Evolutionary conservation across 1,139 yeast species (phyloP).

Genomic region (Kluyveromyces sp.): DNA sequence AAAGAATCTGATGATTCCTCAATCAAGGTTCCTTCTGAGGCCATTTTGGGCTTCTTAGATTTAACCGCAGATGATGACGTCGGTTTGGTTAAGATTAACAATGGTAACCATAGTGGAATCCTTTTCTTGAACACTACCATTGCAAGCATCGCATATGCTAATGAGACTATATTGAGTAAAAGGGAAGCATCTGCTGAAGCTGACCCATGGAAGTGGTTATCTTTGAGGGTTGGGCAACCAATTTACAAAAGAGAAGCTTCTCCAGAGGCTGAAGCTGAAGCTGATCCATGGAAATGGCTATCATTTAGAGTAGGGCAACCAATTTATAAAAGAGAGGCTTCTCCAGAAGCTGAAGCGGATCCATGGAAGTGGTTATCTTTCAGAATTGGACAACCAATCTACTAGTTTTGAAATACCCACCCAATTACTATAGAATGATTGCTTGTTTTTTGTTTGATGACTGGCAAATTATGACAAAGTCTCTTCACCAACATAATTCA

Average conservation of each 20-base stretch:
- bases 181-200: slow-evolving; percentile 17
- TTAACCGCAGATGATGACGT: slow-evolving; percentile 22
- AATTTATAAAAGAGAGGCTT: slow-evolving; percentile 21
- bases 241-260: neutral
- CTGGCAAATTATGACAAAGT: neutral
- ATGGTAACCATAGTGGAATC: slow-evolving; percentile 22
- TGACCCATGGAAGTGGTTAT: slow-evolving; percentile 15
- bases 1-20: slow-evolving; percentile 5
- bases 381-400: slow-evolving; percentile 14
- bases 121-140: slow-evolving; percentile 26
- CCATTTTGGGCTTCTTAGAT: slow-evolving; percentile 24
- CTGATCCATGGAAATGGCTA: slow-evolving; percentile 12
- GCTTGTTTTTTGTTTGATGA: neutral
- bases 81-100: slow-evolving; percentile 18
- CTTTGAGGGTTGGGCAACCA: neutral
- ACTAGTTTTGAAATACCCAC: neutral
- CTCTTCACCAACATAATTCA: neutral
- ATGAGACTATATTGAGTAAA: slow-evolving; percentile 11
- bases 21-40: slow-evolving; percentile 22
- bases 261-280: slow-evolving; percentile 11
- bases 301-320: slow-evolving; percentile 22
- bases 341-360: slow-evolving; percentile 10
- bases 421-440: no score
- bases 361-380: slow-evolving; percentile 15
- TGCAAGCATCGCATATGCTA: slow-evolving; percentile 13